phyloP scores from a whole-genome alignment of 164 flowering plant genomes.

The Warburgia ugandensis region DNA sequence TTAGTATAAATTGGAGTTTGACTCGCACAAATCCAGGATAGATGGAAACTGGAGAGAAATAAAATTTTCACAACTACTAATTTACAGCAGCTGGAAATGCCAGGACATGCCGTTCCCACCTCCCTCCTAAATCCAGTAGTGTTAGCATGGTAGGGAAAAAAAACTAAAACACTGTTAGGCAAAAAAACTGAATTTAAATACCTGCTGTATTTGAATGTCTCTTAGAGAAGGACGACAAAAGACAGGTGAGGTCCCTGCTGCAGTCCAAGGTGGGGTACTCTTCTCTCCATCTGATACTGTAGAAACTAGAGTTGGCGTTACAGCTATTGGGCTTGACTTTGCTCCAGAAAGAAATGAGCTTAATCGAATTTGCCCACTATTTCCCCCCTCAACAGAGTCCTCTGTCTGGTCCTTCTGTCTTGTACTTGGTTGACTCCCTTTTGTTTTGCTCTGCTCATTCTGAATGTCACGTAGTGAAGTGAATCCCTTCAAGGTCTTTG shows the following conservation, averaged over 20 bases:
- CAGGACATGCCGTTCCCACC: neutral
- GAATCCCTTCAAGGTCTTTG: conserved; percentile 43
- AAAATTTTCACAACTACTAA: neutral
- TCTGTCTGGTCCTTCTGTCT: conserved; percentile 30
- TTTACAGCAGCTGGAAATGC: neutral
- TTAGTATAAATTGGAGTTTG: too few species aligned
- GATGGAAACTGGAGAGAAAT: neutral
- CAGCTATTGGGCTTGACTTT: conserved; percentile 62
- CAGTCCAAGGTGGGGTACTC: conserved; percentile 85
- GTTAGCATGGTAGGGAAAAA: neutral
- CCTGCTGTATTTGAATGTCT: conserved; percentile 97
- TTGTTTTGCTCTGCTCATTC: conserved; percentile 66
- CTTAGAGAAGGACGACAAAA: conserved; percentile 77
- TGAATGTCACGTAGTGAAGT: conserved; percentile 84
- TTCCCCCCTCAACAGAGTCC: conserved; percentile 29
- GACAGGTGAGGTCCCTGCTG: conserved; percentile 76
- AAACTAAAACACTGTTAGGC: neutral
- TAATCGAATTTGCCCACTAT: conserved; percentile 38
- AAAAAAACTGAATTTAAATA: conserved; percentile 14
- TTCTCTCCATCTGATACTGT: conserved; percentile 56
- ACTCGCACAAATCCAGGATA: too few species aligned
- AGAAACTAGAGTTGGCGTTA: conserved; percentile 28
- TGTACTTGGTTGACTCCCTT: conserved; percentile 17
- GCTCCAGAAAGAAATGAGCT: conserved; percentile 47
- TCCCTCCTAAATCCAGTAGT: neutral